Conservation (phyloP, 805 yeast species). For the Maudiozyma bulderi region DNA sequence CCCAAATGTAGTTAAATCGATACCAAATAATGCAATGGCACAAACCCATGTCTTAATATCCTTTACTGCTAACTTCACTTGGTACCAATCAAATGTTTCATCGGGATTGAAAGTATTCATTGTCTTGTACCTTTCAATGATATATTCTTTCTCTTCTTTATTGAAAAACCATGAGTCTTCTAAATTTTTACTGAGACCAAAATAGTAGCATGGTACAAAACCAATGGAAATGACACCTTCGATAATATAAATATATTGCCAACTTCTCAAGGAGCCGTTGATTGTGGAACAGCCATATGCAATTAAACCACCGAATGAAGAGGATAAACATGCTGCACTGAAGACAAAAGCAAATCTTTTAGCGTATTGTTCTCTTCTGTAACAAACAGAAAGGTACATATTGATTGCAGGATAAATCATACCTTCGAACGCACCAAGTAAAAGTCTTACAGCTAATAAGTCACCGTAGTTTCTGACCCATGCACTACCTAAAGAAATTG, state of each 20-base stretch:
- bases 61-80: constrained; percentile 24
- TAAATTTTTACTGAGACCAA: constrained; percentile 34
- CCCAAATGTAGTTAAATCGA: constrained; percentile 33
- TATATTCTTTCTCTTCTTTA: constrained; percentile 32
- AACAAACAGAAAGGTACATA: constrained; percentile 39
- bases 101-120: constrained; percentile 31
- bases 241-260: constrained; percentile 43
- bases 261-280: constrained; percentile 35
- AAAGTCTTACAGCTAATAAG: constrained; percentile 37
- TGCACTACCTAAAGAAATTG: constrained; percentile 34
- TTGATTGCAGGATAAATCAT: constrained; percentile 43
- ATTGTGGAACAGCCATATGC: constrained; percentile 38
- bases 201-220: constrained; percentile 29
- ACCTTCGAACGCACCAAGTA: constrained; percentile 45
- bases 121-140: constrained; percentile 29
- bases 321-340: constrained; percentile 43
- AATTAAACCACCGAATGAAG: constrained; percentile 49
- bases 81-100: constrained; percentile 30
- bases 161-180: constrained; percentile 33
- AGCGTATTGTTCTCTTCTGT: constrained; percentile 40
- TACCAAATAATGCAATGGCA: constrained; percentile 31
- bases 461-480: constrained; percentile 35
- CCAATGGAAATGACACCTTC: constrained; percentile 39
- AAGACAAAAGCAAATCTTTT: constrained; percentile 40
- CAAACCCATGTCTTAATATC: constrained; percentile 27